These are phyloP conservation scores for Trypanosoma vivax DNA, from an alignment of 208 protist genomes.

Conservation along the genomic window DNA sequence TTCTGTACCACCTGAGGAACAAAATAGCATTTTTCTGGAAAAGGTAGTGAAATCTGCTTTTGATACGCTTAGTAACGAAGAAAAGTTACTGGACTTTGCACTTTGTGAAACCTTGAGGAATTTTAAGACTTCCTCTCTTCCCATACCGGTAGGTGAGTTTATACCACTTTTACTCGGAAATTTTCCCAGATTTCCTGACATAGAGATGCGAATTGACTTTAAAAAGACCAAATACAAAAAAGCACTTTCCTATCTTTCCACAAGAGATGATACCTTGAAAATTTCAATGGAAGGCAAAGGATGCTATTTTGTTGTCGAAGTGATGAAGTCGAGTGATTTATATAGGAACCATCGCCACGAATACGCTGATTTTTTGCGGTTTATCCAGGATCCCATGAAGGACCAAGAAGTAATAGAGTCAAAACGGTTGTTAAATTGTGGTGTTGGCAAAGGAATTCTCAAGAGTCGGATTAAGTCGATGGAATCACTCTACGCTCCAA, in stretches of 20 bases:
- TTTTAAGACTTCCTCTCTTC: constrained; percentile 30
- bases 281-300: constrained; percentile 41
- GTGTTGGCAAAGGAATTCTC: constrained; percentile 27
- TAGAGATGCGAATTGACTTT: constrained; percentile 38
- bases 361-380: constrained; percentile 34
- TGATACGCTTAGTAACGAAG: constrained; percentile 23
- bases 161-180: constrained; percentile 34
- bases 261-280: constrained; percentile 30
- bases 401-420: constrained; percentile 26
- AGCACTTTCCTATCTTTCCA: constrained; percentile 37
- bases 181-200: constrained; percentile 31
- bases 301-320: constrained; percentile 24
- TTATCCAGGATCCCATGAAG: constrained; percentile 30
- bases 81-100: constrained; percentile 44
- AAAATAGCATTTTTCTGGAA: background rate
- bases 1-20: background rate
- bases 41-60: constrained; percentile 11
- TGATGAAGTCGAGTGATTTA: constrained; percentile 40
- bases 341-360: constrained; percentile 32
- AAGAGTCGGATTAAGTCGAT: constrained; percentile 41
- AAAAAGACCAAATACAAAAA: constrained; percentile 71
- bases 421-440: constrained; percentile 26
- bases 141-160: constrained; percentile 60
- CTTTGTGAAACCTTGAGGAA: constrained; percentile 45
- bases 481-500: constrained; percentile 17